Evolutionary conservation across 2,329 filamentous ascomycete genomes (phyloP).

Genomic region (Ramularia collo-cygni): DNA sequence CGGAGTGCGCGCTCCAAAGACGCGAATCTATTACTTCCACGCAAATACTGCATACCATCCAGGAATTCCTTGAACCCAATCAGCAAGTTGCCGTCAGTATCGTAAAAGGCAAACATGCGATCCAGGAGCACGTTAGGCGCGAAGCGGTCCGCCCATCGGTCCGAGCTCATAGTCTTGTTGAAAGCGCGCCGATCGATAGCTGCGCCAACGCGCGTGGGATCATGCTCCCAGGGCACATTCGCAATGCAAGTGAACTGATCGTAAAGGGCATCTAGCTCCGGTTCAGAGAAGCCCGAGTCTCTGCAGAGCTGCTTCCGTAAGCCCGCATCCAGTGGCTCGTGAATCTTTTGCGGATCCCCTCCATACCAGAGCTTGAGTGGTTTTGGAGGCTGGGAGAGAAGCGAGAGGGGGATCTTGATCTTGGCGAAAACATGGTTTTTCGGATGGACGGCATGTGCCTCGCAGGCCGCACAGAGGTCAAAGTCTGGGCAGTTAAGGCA

Average conservation of each 20-base stretch:
- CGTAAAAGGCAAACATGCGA: conserved; percentile 94
- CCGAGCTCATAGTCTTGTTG: conserved; percentile 70
- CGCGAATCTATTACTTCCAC: conserved; percentile 53
- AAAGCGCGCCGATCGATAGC: conserved; percentile 93
- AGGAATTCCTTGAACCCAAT: conserved; percentile 93
- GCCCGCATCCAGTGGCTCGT: conserved; percentile 57
- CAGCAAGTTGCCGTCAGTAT: conserved; percentile 78
- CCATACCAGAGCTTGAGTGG: conserved; percentile 82
- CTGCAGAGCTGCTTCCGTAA: conserved; percentile 56
- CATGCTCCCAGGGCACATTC: conserved; percentile 72
- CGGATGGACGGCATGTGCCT: conserved; percentile 57
- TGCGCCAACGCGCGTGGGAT: conserved; percentile 68
- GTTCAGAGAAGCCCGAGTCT: conserved; percentile 57
- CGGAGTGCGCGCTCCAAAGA: conserved; percentile 70
- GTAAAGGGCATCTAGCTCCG: conserved; percentile 88
- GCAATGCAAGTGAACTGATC: conserved; percentile 96
- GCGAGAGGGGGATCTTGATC: conserved; percentile 80
- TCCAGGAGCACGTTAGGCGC: conserved; percentile 88
- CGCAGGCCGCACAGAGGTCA: conserved; percentile 90
- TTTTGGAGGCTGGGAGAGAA: conserved; percentile 69
- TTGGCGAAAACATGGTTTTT: conserved; percentile 98
- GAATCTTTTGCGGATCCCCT: conserved; percentile 69
- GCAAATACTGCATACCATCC: conserved; percentile 64
- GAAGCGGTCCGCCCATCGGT: conserved; percentile 59
- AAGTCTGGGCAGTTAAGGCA: conserved; percentile 96